Base-by-base conservation (phyloP, 148 eudicot genomes). In the Fagopyrum homotropicum region DNA sequence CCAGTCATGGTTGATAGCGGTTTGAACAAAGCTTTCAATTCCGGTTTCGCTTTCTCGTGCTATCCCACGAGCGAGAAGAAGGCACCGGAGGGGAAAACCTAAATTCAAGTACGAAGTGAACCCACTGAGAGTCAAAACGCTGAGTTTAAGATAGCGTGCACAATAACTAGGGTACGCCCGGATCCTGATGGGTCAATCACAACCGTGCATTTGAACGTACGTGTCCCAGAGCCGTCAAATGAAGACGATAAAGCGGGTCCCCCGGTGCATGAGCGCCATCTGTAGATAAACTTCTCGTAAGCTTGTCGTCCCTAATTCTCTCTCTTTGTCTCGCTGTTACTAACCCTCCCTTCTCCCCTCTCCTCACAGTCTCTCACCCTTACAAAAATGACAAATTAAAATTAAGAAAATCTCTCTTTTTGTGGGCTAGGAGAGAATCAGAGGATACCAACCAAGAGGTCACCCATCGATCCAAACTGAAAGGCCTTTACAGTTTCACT, bases 1-100 rank as follows among this genome's bases (percentile, higher is more conserved):
- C 87, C 85, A 80, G 89, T 75, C 89, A 84, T 84, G 77, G 80
- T 46, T 79, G 46, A 66, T 40, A 40, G 5, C 71, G 15, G 9
- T 66, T 29, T 10, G n/a, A 64, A 30, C 45, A 45, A 64, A 64
- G 66, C 66, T 15, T 51, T 51, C 12, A 35, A 30, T 26, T 14
- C 9, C 35, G 5, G 11, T 14, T 11, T 10, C 6, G 44, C 69
- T 63, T 63, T 29, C 69, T 63, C 69, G 69, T 30, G 69, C 11
- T 11, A 30, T 63, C 45, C 9, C 69, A 63, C 71, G 71, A 66
- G 71, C 35, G 66, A 35, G 40, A 60, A 22, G 4, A 40, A 66
- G 16, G 46, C 45, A 64, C 70, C 45, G 45, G 14, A 45, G 7
- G 71, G 40, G 12, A 14, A 30, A 10, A 10, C 30, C 35, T 19